Conservation (phyloP, 768 basidiomycete species). For the Hypholoma sublateritium region DNA sequence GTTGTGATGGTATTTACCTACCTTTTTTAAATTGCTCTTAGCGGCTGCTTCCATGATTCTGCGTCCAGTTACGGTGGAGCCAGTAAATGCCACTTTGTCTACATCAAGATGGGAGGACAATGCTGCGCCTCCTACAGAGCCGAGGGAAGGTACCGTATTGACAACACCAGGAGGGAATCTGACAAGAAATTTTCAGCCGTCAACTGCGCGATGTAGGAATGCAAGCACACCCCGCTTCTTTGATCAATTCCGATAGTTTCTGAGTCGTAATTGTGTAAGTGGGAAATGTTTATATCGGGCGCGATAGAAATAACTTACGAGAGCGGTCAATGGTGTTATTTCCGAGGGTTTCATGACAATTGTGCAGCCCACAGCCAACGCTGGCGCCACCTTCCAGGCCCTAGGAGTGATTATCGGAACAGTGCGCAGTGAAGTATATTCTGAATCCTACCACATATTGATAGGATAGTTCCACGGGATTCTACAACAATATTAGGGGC, state of each 20-base stretch:
- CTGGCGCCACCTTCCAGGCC: conserved; percentile 93
- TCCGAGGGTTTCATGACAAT: conserved; percentile 96
- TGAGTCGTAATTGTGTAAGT: conserved; percentile 23
- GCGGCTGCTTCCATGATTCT: conserved; percentile 92
- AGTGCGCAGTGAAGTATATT: not conserved
- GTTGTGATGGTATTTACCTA: conserved; percentile 17
- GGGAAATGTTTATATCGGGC: not conserved
- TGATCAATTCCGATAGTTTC: conserved; percentile 82
- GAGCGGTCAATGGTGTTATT: conserved; percentile 78
- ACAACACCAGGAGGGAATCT: conserved; percentile 92
- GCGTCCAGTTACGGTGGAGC: conserved; percentile 85
- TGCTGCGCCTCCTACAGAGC: conserved; percentile 81
- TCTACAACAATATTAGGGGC: conserved; percentile 33
- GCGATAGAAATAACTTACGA: conserved; percentile 44
- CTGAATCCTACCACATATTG: conserved; percentile 64
- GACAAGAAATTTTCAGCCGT: conserved; percentile 5
- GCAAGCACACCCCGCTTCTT: conserved; percentile 72
- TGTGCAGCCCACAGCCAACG: conserved; percentile 88
- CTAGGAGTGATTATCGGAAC: conserved; percentile 29
- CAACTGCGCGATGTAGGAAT: conserved; percentile 4
- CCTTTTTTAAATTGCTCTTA: conserved; percentile 93
- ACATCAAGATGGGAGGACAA: conserved; percentile 81
- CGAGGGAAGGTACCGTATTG: conserved; percentile 85
- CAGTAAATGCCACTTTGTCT: conserved; percentile 96
- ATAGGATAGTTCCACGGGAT: conserved; percentile 96